A percentile compares a stretch with the other conserved stretches of the same genome.
Evolutionary conservation across 768 basidiomycete genomes (phyloP).

Genomic region (Pisolithus marmoratus): DNA sequence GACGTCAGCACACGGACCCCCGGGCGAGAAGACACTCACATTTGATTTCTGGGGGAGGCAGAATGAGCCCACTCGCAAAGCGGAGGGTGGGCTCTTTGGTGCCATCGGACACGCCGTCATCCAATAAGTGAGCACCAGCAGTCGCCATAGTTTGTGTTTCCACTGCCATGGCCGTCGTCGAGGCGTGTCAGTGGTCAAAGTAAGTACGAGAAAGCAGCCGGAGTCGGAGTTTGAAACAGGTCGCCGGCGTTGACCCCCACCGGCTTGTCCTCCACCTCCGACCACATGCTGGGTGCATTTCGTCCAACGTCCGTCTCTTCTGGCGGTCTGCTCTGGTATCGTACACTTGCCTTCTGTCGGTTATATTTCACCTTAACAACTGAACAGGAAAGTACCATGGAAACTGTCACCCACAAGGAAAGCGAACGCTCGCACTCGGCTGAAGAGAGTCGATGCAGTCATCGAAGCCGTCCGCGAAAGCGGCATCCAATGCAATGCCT

Average conservation of each 20-base stretch:
- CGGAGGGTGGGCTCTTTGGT: conserved; percentile 35
- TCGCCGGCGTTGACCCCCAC: conserved; percentile 11
- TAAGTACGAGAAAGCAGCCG: neutral
- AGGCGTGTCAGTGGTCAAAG: neutral
- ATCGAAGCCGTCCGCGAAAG: conserved; percentile 82
- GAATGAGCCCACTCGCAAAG: conserved; percentile 83
- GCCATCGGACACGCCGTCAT: conserved; percentile 34
- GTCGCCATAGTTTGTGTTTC: conserved; percentile 33
- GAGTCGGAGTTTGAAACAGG: conserved; percentile 24
- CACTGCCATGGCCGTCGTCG: conserved; percentile 39
- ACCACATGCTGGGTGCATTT: conserved; percentile 82
- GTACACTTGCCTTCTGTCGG: conserved; percentile 11
- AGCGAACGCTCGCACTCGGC: conserved; percentile 80
- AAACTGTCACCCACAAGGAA: conserved; percentile 88
- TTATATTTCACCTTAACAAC: conserved; percentile 1
- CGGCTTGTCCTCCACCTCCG: neutral
- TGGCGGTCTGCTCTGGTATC: conserved; percentile 82
- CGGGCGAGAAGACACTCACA: conserved; percentile 37
- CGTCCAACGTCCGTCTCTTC: conserved; percentile 58
- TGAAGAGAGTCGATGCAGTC: conserved; percentile 91
- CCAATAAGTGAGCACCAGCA: conserved; percentile 38
- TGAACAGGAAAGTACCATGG: conserved; percentile 88
- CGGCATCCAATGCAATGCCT: conserved; percentile 68
- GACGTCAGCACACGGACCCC: conserved; percentile 3
- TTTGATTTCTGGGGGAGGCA: conserved; percentile 95